Evolutionary conservation across 208 protist genomes (phyloP), one percentile per base, ranked within the genome.

Genomic region (Balamuthia mandrillaris): DNA sequence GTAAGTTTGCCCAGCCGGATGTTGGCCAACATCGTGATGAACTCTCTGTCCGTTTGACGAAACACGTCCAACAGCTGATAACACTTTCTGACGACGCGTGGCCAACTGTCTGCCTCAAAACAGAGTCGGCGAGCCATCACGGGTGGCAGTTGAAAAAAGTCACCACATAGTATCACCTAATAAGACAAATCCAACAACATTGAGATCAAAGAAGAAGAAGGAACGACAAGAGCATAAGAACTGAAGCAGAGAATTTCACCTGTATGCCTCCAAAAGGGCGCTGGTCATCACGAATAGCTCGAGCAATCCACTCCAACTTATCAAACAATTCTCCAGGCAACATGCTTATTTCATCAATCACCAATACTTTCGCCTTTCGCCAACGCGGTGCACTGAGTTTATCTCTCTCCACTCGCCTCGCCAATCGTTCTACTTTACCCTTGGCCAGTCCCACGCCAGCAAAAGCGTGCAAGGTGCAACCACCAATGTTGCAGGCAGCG

Each of bases 341-440:
- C 88, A 92, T 92, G 44, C 87, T 91, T 7, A 92, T 72, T 16
- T 92, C 90, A 60, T 92, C 90, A 9, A 92, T 88, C 12, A 92
- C 84, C 9, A 92, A 42, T 3, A 85, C 88, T 18, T 89, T 52
- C 3, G 41, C 42, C 2, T 44, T 14, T 12, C 63, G 9, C 87
- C 87, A 89, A 21, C 61, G n/a, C n/a, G n/a, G n/a, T n/a, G n/a
- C n/a, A n/a, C n/a, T n/a, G n/a, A n/a, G n/a, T 21, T 3, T 84
- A 37, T 0, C 42, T 35, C 31, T 63, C 37, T 51, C 42, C 29
- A 29, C 72, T 87, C 2, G 77, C 74, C 24, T 24, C 35, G 27
- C 51, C 65, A 6, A 52, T 31, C 35, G 33, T 54, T 2, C 47
- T 27, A 58, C 37, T 16, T 39, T 1, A 4, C 63, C 77, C 29